Conservation (phyloP, 495 filamentous ascomycete species). For the Pseudoneurospora amorphoporcata region DNA sequence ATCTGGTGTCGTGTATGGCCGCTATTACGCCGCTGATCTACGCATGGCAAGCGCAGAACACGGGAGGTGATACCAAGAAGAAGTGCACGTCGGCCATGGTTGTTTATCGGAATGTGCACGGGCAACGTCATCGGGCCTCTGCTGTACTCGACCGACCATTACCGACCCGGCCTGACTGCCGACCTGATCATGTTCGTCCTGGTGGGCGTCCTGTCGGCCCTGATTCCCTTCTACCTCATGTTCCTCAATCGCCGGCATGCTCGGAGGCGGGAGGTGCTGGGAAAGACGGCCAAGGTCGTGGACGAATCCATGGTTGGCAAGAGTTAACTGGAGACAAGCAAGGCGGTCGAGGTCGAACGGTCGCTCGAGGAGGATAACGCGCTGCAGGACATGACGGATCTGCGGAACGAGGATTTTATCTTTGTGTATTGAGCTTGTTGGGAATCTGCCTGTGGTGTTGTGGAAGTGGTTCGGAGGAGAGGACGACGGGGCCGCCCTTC, state of each 20-base stretch:
- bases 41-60: constrained; percentile 57
- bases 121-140: constrained; percentile 53
- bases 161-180: constrained; percentile 45
- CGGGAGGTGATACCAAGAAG: constrained; percentile 57
- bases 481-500: neutral
- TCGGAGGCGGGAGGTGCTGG: constrained; percentile 30
- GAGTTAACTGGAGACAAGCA: constrained; percentile 31
- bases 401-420: constrained; percentile 49
- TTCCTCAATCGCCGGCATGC: constrained; percentile 38
- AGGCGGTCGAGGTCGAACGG: constrained; percentile 35
- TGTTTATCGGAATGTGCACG: constrained; percentile 49
- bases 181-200: constrained; percentile 35
- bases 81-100: constrained; percentile 53
- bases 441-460: neutral
- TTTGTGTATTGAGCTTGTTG: constrained; percentile 38
- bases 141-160: constrained; percentile 50
- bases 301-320: constrained; percentile 33
- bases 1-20: constrained; percentile 31
- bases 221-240: constrained; percentile 38
- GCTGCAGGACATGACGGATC: constrained; percentile 42
- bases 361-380: constrained; percentile 37
- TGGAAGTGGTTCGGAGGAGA: neutral
- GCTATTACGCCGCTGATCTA: constrained; percentile 49
- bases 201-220: constrained; percentile 24
- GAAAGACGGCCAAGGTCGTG: constrained; percentile 32